phyloP scores from a whole-genome alignment of 805 yeast species.

The Zygosaccharomyces bailii region DNA sequence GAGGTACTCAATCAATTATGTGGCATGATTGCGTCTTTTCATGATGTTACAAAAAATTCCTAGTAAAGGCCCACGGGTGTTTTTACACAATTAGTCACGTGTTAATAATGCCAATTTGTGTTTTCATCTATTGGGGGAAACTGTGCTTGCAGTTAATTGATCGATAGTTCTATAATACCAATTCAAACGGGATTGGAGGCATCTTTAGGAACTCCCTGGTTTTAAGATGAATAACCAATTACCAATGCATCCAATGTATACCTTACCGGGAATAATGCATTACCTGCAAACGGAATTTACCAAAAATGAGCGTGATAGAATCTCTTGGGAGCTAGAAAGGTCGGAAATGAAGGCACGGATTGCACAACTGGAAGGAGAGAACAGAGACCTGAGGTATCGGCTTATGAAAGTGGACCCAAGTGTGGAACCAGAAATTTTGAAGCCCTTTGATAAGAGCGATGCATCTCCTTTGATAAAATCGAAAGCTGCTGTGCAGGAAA shows the following conservation, averaged over 20 bases:
- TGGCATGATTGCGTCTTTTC: too few relatives aligned
- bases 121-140: too few relatives aligned
- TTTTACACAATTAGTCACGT: too few relatives aligned
- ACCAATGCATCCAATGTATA: slow-evolving; percentile 26
- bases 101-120: neutral
- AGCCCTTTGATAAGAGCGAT: slow-evolving; percentile 6
- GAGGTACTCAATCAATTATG: too few relatives aligned
- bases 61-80: too few relatives aligned
- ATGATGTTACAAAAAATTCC: too few relatives aligned
- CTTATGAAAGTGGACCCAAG: slow-evolving; percentile 13
- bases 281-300: slow-evolving; percentile 62
- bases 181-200: neutral
- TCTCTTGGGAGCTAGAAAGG: slow-evolving; percentile 57
- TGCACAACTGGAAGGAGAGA: slow-evolving; percentile 52
- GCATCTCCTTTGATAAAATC: slow-evolving; percentile 22
- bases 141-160: too few relatives aligned
- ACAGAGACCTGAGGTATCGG: slow-evolving; percentile 36
- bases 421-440: neutral
- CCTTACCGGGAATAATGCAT: slow-evolving; percentile 54
- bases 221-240: slow-evolving; percentile 13
- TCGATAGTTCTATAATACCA: too few relatives aligned
- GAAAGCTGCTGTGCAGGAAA: slow-evolving; percentile 32
- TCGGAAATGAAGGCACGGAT: slow-evolving; percentile 56
- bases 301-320: slow-evolving; percentile 55
- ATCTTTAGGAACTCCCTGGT: neutral